Base-by-base conservation (phyloP, 108 stramenopile genomes). In the Pseudonitzschia multiseries region DNA sequence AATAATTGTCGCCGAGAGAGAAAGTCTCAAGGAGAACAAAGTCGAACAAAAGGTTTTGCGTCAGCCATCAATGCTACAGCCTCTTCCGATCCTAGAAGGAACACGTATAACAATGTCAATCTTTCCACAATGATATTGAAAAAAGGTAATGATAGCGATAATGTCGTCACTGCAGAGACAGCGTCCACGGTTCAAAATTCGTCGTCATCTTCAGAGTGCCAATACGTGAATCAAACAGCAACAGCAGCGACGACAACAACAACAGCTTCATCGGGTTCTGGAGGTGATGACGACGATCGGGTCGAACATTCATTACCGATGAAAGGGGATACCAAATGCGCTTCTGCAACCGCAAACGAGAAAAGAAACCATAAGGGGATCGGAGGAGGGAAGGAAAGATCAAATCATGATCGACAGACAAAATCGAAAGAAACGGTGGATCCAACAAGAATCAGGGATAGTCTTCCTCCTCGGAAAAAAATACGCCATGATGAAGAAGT, bases 241-340 rank as follows among this genome's bases (percentile, higher is more conserved):
- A 46, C 52, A 52, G 27, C 52, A 29, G 29, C 27, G 4, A 17
- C 69, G 56, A 69, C 69, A 26, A 17, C 69, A 69, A 69, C 69
- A 29, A 48, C 67, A 48, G 50, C 67, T 54, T 69, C 69, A 10
- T 69, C 69, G 14, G 69, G 69, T 9, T 46, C 46, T 15, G 66
- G 66, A 50, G 66, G 46, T 43, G 70, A 71, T 56, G 54, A 56
- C 2, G 54, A 56, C 59, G 70, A 70, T 24, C 9, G 57, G 40
- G 70, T 17, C 42, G 42, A 42, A 57, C 57, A 33, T 41, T 57
- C 70, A 2, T 27, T 29, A 31, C 3, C 1, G 2, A 28, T 56
- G 69, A 31, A 28, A 31, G 51, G 17, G 52, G 17, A 4, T 26
- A 50, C 28, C 4, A 36, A 50, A 51, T 8, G 50, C 4, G 27